phyloP scores from a whole-genome alignment of 164 flowering plant genomes.

The Stephania yunnanensis region DNA sequence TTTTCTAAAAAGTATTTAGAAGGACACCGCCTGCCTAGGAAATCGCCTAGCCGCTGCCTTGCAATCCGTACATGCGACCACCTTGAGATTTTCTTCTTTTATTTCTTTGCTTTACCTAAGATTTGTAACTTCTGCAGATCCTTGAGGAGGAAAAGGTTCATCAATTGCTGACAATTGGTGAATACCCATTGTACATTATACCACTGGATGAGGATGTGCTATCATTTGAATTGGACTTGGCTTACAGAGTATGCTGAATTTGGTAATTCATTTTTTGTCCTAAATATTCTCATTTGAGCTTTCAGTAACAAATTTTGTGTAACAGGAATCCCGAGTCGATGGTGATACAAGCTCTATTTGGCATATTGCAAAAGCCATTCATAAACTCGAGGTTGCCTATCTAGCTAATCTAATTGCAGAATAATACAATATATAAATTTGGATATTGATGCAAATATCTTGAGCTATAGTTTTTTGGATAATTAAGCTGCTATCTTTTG shows the following conservation, averaged over 20 bases:
- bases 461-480: not conserved
- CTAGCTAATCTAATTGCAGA: not conserved
- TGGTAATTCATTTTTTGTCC: not conserved
- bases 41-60: too few species aligned
- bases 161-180: slow-evolving; percentile 76
- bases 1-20: too few species aligned
- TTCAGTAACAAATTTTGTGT: slow-evolving; percentile 6
- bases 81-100: not conserved
- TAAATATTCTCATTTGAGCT: not conserved
- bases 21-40: too few species aligned
- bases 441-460: not conserved
- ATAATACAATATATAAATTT: not conserved
- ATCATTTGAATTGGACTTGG: slow-evolving; percentile 84
- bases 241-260: slow-evolving; percentile 51
- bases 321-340: slow-evolving; percentile 71
- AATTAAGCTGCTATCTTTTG: not conserved
- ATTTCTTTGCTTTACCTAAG: not conserved
- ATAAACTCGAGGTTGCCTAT: slow-evolving; percentile 80
- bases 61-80: not conserved
- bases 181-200: slow-evolving; percentile 68
- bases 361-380: slow-evolving; percentile 96
- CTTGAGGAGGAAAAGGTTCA: slow-evolving; percentile 90
- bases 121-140: slow-evolving; percentile 31
- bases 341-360: slow-evolving; percentile 86
- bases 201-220: slow-evolving; percentile 93